Conservation (phyloP, 2,329 filamentous ascomycete genomes). For the Zasmidium angulare region DNA sequence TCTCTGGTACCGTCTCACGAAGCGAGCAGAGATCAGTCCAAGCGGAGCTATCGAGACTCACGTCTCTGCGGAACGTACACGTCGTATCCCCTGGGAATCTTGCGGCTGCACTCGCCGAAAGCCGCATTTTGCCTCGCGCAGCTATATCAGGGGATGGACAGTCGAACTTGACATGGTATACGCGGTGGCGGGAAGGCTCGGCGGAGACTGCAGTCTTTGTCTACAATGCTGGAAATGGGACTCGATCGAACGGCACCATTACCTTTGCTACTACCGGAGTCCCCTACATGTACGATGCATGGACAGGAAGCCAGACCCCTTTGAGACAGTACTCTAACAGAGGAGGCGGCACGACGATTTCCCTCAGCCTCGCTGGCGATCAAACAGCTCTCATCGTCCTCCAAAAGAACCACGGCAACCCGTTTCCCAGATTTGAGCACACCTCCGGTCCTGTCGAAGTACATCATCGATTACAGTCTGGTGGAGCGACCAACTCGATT, state of each 20-base stretch:
- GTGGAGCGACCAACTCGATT: too few relatives aligned
- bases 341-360: slow-evolving; percentile 32
- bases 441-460: too few relatives aligned
- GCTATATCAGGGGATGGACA: background rate
- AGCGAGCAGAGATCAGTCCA: slow-evolving; percentile 6
- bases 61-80: slow-evolving; percentile 37
- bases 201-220: slow-evolving; percentile 34
- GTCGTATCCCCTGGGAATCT: slow-evolving; percentile 31
- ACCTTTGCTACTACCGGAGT: slow-evolving; percentile 31
- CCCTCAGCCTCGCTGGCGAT: slow-evolving; percentile 39
- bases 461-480: too few relatives aligned
- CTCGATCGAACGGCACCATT: slow-evolving; percentile 30
- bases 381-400: slow-evolving; percentile 44
- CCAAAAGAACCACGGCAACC: slow-evolving; percentile 5
- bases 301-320: slow-evolving; percentile 40
- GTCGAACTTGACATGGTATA: slow-evolving; percentile 35
- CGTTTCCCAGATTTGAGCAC: too few relatives aligned
- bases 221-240: too few relatives aligned
- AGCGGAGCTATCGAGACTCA: slow-evolving; percentile 26
- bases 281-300: slow-evolving; percentile 44
- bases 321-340: slow-evolving; percentile 34
- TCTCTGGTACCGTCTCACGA: slow-evolving; percentile 10
- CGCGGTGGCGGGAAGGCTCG: slow-evolving; percentile 36
- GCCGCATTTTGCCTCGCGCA: slow-evolving; percentile 35
- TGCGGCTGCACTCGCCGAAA: slow-evolving; percentile 31